phyloP scores from a whole-genome alignment of 2,329 filamentous ascomycete species.

The Cercospora nicotianae region DNA sequence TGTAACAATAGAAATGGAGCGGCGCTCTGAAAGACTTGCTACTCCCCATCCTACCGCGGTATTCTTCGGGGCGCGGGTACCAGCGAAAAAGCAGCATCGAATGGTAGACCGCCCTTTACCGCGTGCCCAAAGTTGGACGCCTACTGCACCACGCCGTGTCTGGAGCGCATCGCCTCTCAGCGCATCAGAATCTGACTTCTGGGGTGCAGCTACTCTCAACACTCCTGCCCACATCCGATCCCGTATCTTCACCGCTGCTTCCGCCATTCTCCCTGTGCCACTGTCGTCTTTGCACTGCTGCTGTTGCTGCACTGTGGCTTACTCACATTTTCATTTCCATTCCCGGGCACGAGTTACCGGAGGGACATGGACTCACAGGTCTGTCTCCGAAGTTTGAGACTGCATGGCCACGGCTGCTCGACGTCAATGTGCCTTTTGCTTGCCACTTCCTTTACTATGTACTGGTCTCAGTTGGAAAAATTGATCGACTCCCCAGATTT shows the following conservation, averaged over 20 bases:
- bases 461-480: too few relatives aligned
- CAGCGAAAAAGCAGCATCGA: slow-evolving; percentile 1
- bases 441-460: neutral
- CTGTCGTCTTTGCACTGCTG: neutral
- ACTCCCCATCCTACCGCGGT: neutral
- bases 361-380: neutral
- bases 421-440: neutral
- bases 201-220: slow-evolving; percentile 14
- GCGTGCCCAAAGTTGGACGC: neutral
- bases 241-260: slow-evolving; percentile 1
- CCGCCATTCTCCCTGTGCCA: neutral
- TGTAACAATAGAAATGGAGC: neutral
- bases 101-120: slow-evolving; percentile 9
- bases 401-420: neutral
- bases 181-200: slow-evolving; percentile 1
- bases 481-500: neutral
- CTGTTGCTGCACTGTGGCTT: neutral
- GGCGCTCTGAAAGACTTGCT: too few relatives aligned
- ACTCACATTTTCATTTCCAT: neutral
- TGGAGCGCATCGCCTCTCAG: slow-evolving; percentile 4
- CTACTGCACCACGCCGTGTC: slow-evolving; percentile 7
- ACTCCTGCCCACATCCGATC: neutral
- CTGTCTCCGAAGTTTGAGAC: neutral
- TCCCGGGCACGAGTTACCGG: neutral
- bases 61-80: neutral